Conservation (phyloP, 1,284 basidiomycete genomes). For the Austroboletus novae-zelandiae region DNA sequence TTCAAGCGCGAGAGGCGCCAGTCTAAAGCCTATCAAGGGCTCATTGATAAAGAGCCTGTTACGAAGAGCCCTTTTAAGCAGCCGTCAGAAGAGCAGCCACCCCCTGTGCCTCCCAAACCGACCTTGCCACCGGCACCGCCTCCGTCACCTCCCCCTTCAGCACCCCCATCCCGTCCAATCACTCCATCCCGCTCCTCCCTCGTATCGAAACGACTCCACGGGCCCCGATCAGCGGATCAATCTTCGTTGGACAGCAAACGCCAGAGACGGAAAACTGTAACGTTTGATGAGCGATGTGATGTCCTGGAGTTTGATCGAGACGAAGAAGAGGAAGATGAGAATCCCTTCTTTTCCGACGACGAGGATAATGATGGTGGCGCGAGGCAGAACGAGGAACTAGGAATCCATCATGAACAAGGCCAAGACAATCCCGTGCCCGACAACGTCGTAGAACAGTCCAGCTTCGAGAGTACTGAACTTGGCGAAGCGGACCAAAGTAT, state of each 20-base stretch:
- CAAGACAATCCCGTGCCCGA: slow-evolving; percentile 14
- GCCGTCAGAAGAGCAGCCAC: slow-evolving; percentile 24
- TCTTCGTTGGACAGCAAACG: slow-evolving; percentile 40
- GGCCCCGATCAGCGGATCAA: slow-evolving; percentile 53
- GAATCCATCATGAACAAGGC: slow-evolving; percentile 15
- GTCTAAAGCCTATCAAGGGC: slow-evolving; percentile 71
- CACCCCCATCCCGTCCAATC: slow-evolving; percentile 30
- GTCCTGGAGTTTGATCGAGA: slow-evolving; percentile 83
- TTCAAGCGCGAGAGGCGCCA: slow-evolving; percentile 74
- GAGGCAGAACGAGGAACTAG: slow-evolving; percentile 16
- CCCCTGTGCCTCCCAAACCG: slow-evolving; percentile 28
- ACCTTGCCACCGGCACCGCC: slow-evolving; percentile 1
- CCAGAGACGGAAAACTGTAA: slow-evolving; percentile 76
- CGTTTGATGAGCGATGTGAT: slow-evolving; percentile 82
- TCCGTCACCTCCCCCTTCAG: slow-evolving; percentile 30
- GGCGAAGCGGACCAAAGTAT: slow-evolving; percentile 55
- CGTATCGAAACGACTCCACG: slow-evolving; percentile 78
- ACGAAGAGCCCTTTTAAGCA: slow-evolving; percentile 81
- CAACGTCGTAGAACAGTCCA: slow-evolving; percentile 21
- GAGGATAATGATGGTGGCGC: slow-evolving; percentile 35
- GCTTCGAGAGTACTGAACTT: slow-evolving; percentile 17
- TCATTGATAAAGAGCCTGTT: slow-evolving; percentile 76
- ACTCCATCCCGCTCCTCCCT: slow-evolving; percentile 72
- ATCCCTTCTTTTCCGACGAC: slow-evolving; percentile 41
- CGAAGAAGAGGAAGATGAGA: slow-evolving; percentile 48